phyloP scores from a whole-genome alignment of 2,329 filamentous ascomycete species.

The Fusarium cicatricum region DNA sequence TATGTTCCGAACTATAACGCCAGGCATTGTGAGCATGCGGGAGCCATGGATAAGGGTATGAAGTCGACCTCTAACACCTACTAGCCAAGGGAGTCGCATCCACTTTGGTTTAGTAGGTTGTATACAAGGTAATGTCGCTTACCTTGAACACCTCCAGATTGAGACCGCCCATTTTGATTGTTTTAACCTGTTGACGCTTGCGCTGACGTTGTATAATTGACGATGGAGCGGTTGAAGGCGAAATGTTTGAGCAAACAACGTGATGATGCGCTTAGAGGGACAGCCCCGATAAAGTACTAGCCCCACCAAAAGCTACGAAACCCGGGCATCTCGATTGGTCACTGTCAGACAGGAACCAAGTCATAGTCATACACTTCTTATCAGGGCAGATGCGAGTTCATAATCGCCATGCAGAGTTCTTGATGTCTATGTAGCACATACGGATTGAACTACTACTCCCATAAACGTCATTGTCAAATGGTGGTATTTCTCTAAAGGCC shows the following conservation, averaged over 20 bases:
- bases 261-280: conserved; percentile 31
- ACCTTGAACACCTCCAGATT: conserved; percentile 98
- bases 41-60: not conserved
- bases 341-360: too few relatives aligned
- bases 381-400: not conserved
- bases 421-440: conserved; percentile 1
- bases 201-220: conserved; percentile 7
- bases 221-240: conserved; percentile 23
- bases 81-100: too few relatives aligned
- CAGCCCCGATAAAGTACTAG: conserved; percentile 37
- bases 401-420: not conserved
- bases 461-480: conserved; percentile 12
- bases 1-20: conserved; percentile 88
- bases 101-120: too few relatives aligned
- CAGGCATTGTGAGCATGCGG: conserved; percentile 8
- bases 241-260: conserved; percentile 26
- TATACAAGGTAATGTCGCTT: conserved; percentile 29
- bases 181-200: conserved; percentile 3
- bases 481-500: conserved; percentile 20
- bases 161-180: conserved; percentile 71
- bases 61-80: not conserved
- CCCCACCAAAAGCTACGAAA: conserved; percentile 25
- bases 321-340: conserved; percentile 26
- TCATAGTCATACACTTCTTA: too few relatives aligned
- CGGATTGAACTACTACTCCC: not conserved